A percentile compares a stretch with the other conserved stretches of the same genome.
phyloP scores from a whole-genome alignment of 495 filamentous ascomycete genomes.

The Penicillium paradoxum region DNA sequence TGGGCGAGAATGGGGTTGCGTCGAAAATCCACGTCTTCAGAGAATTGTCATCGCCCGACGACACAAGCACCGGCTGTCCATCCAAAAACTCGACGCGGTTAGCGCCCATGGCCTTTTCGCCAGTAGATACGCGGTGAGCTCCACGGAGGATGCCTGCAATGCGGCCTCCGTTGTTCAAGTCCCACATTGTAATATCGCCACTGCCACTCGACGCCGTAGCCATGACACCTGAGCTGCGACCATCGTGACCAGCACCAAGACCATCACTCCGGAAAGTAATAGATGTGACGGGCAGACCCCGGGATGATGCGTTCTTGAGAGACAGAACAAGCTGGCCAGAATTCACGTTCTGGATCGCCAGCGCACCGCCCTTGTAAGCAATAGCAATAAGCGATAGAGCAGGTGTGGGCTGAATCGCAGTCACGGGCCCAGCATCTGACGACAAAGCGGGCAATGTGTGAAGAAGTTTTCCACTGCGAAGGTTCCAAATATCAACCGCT shows the following conservation, averaged over 20 bases:
- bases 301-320: conserved; percentile 54
- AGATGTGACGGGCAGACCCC: conserved; percentile 57
- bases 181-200: conserved; percentile 93
- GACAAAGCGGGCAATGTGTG: conserved; percentile 74
- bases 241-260: conserved; percentile 84
- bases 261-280: conserved; percentile 91
- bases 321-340: conserved; percentile 64
- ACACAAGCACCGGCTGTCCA: conserved; percentile 87
- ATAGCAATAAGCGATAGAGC: conserved; percentile 83
- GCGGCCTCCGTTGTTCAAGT: conserved; percentile 80
- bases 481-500: conserved; percentile 94
- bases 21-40: conserved; percentile 95
- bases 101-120: conserved; percentile 54
- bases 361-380: conserved; percentile 70
- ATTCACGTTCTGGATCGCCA: conserved; percentile 76
- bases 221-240: conserved; percentile 76
- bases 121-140: conserved; percentile 67
- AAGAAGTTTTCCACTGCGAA: conserved; percentile 82
- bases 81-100: conserved; percentile 84
- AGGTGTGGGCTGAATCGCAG: conserved; percentile 75
- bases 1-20: conserved; percentile 74
- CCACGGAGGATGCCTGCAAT: conserved; percentile 76
- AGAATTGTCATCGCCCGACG: conserved; percentile 87
- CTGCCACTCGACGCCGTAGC: conserved; percentile 65
- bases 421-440: conserved; percentile 65